Evolutionary conservation across 192 early-diverging fungal species (phyloP), one percentile per base, ranked within the genome.

Genomic region (Cladochytrium replicatum): DNA sequence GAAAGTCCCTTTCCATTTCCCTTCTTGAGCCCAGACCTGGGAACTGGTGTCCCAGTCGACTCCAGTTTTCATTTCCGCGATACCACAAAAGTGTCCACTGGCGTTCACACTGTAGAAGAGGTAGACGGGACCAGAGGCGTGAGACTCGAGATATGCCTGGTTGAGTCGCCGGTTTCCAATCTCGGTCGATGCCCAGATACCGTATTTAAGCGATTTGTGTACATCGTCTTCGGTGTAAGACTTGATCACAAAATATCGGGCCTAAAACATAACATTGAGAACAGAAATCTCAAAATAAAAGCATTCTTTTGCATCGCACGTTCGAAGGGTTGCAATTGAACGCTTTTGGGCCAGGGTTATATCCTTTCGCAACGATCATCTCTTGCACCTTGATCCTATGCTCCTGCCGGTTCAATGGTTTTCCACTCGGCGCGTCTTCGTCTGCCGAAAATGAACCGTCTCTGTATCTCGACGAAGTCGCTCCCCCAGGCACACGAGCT

Each of bases 241-340:
- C 41, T 78, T 78, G 46, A 78, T 75, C 22, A 78, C 72, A 54
- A 75, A 78, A 51, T 66, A 78, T 6, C 67, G 46, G 22, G 72
- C 63, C 67, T 69, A 34, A 3, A 8, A 22, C 43, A 2, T 49
- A 17, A 54, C 23, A 24, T 26, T 39, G 21, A 46, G 13, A 21
- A 6, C 9, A 29, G 11, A 15, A 21, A 37, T 25, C n/a, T n/a
- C n/a, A n/a, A n/a, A n/a, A n/a, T n/a, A n/a, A n/a, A n/a, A n/a
- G n/a, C n/a, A n/a, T n/a, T n/a, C n/a, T n/a, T n/a, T n/a, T n/a
- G n/a, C n/a, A n/a, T 42, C 48, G 7, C 43, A 61, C 60, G 45
- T 61, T 55, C 2, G 26, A 19, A 29, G 52, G 53, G 4, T 43
- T 17, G 22, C 27, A 22, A 17, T 61, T 34, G 25, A 55, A 61